Evolutionary conservation across 768 basidiomycete genomes (phyloP).

Genomic region (Strobilomyces dryophilus): DNA sequence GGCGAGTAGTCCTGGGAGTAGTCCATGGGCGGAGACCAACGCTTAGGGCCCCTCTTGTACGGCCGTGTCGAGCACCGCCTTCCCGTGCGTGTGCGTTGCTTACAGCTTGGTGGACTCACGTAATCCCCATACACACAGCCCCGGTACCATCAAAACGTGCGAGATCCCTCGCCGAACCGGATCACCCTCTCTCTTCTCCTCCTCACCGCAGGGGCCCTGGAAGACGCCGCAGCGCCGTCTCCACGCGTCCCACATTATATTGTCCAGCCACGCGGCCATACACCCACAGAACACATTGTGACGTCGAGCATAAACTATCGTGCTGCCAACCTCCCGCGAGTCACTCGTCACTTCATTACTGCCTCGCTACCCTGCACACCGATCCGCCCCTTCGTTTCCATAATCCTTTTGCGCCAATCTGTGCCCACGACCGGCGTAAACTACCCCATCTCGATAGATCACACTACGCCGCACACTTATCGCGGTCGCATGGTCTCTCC

Average conservation of each 20-base stretch:
- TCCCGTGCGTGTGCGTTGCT: neutral
- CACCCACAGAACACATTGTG: conserved; percentile 18
- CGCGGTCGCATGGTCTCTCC: conserved; percentile 2
- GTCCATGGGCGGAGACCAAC: conserved; percentile 17
- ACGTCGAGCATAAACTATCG: neutral
- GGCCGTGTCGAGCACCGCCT: conserved; percentile 8
- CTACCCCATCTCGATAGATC: conserved; percentile 2
- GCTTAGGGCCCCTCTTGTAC: conserved; percentile 10
- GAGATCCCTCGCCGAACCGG: neutral
- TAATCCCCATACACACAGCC: conserved; percentile 5
- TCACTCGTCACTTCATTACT: neutral
- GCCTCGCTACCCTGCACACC: neutral
- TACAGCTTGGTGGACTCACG: conserved; percentile 19
- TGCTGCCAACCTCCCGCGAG: neutral
- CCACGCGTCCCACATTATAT: conserved; percentile 15
- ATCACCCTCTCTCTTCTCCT: neutral
- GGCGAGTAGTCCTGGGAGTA: conserved; percentile 20
- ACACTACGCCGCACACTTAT: neutral
- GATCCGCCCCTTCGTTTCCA: conserved; percentile 1
- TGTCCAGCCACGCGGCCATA: conserved; percentile 10
- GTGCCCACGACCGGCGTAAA: conserved; percentile 10
- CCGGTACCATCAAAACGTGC: conserved; percentile 27
- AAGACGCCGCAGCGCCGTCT: conserved; percentile 23
- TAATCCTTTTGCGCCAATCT: neutral
- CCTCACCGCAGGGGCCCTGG: conserved; percentile 17